phyloP scores from a whole-genome alignment of 768 basidiomycete genomes.

The Sistotremastrum niveocremeum region DNA sequence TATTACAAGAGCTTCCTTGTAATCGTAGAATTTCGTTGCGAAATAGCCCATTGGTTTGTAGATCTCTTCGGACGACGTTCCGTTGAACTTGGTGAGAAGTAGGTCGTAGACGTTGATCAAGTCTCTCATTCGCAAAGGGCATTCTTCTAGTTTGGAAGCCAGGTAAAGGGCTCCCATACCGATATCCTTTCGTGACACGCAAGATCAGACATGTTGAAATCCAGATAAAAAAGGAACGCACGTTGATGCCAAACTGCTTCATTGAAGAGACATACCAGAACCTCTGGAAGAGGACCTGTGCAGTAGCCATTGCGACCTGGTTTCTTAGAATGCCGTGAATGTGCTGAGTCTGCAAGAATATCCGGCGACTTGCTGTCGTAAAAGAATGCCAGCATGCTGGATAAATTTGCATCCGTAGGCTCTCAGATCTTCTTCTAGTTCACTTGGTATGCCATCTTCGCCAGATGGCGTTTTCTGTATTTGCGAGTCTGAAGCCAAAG shows the following conservation, averaged over 20 bases:
- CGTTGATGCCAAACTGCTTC: conserved; percentile 88
- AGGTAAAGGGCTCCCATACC: conserved; percentile 83
- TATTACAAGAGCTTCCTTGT: conserved; percentile 88
- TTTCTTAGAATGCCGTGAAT: conserved; percentile 37
- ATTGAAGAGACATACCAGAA: conserved; percentile 95
- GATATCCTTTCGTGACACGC: conserved; percentile 42
- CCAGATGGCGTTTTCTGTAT: conserved; percentile 68
- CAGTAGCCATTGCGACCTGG: conserved; percentile 93
- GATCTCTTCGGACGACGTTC: conserved; percentile 26
- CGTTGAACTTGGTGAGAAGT: conserved; percentile 28
- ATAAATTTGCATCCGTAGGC: conserved; percentile 90
- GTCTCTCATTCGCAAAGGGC: conserved; percentile 82
- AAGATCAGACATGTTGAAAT: background rate
- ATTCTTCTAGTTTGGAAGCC: conserved; percentile 87
- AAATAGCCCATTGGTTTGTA: conserved; percentile 84
- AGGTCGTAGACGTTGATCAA: conserved; percentile 91
- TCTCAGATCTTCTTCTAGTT: conserved; percentile 79
- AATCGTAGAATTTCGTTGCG: conserved; percentile 78
- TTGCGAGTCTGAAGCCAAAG: conserved; percentile 72
- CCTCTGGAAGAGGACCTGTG: conserved; percentile 90
- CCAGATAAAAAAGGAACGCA: conserved; percentile 27
- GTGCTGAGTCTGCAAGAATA: background rate
- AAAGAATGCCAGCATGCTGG: conserved; percentile 83
- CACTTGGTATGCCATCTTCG: conserved; percentile 67
- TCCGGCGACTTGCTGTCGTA: conserved; percentile 58